Percentiles rank a stretch among this genome's conserved stretches.
phyloP scores from a whole-genome alignment of 345 rosid genomes.

The Litchi chinensis region DNA sequence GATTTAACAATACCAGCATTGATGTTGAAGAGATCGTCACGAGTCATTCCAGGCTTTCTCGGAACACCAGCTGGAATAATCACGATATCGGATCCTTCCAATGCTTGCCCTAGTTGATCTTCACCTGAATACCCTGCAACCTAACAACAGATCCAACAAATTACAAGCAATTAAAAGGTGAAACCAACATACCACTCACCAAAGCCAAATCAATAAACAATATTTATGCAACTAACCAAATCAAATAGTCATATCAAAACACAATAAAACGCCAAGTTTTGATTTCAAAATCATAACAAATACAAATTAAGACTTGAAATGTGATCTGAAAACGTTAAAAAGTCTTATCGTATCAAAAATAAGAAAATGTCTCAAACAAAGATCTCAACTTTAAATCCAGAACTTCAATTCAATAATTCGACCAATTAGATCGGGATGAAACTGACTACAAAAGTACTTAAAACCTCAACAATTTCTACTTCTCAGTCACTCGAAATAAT shows the following conservation, averaged over 20 bases:
- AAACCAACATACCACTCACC: not conserved
- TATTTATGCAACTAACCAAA: not conserved
- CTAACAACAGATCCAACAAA: slow-evolving; percentile 15
- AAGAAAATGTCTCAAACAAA: not conserved
- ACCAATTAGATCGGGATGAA: not conserved
- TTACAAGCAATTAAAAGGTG: not conserved
- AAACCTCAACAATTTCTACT: not conserved
- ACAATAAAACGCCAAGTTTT: not conserved
- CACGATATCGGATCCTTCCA: slow-evolving; percentile 64
- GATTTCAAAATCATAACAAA: not conserved
- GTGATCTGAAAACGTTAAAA: no score
- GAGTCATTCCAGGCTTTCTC: slow-evolving; percentile 81
- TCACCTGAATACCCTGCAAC: slow-evolving; percentile 47
- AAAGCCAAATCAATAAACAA: not conserved
- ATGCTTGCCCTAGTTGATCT: slow-evolving; percentile 41
- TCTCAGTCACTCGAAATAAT: not conserved
- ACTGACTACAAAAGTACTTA: not conserved
- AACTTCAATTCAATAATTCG: not conserved
- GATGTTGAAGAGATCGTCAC: slow-evolving; percentile 73
- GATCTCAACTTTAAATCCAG: not conserved
- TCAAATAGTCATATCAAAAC: not conserved
- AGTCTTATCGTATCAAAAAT: not conserved
- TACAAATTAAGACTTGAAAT: not conserved
- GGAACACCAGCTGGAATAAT: slow-evolving; percentile 79
- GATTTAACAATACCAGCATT: slow-evolving; percentile 56